Percentiles rank a stretch among this genome's conserved stretches.
These are phyloP conservation scores for Boechera divaricarpa DNA, from an alignment of 345 rosid genomes.

Conservation along the genomic window DNA sequence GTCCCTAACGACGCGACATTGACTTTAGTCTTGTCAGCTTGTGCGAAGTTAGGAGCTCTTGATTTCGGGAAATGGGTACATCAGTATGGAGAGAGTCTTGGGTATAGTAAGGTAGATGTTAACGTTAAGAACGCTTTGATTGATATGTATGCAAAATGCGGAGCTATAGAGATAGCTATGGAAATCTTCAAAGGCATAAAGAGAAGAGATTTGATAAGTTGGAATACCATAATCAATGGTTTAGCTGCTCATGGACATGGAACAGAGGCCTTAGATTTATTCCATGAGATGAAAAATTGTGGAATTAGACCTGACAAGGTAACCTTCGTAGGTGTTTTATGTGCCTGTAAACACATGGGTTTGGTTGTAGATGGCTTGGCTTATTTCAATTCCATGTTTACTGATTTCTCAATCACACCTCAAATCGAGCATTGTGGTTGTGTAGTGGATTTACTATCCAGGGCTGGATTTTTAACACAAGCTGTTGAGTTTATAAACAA, in stretches of 20 bases:
- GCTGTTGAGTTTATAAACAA: slow-evolving; percentile 70
- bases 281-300: slow-evolving; percentile 58
- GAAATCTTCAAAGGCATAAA: slow-evolving; percentile 60
- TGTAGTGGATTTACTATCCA: slow-evolving; percentile 76
- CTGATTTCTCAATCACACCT: slow-evolving; percentile 64
- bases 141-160: slow-evolving; percentile 91
- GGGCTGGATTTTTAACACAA: slow-evolving; percentile 71
- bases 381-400: slow-evolving; percentile 67
- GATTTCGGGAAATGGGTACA: slow-evolving; percentile 79
- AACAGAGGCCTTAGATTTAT: slow-evolving; percentile 65
- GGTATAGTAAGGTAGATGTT: slow-evolving; percentile 57
- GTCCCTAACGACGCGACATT: slow-evolving; percentile 77
- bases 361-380: slow-evolving; percentile 73
- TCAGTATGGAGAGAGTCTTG: slow-evolving; percentile 55
- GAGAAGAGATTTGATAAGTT: slow-evolving; percentile 73
- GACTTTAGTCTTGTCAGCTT: slow-evolving; percentile 70
- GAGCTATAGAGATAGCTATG: slow-evolving; percentile 61
- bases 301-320: slow-evolving; percentile 69
- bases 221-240: slow-evolving; percentile 78
- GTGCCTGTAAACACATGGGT: slow-evolving; percentile 79
- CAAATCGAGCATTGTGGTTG: slow-evolving; percentile 91
- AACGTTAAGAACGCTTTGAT: slow-evolving; percentile 74
- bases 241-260: slow-evolving; percentile 78
- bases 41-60: slow-evolving; percentile 86
- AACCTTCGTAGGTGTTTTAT: slow-evolving; percentile 71